Evolutionary conservation across 352 stramenopile genomes (phyloP), one percentile per base, ranked within the genome.

Genomic region (Globisporangium paroecandrum): DNA sequence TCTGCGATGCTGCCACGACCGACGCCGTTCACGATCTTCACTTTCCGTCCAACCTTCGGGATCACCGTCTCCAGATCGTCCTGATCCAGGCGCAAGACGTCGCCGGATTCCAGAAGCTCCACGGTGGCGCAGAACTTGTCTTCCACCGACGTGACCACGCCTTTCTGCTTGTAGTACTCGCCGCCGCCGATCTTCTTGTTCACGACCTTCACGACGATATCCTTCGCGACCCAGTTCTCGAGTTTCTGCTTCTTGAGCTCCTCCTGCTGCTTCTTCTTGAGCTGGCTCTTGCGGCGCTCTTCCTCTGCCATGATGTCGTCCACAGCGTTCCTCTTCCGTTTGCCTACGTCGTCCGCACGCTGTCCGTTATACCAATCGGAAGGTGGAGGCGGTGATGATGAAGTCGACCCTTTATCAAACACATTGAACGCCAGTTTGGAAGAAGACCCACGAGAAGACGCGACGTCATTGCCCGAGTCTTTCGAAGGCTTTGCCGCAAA

Each of bases 171-270:
- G 83, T 96, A 97, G 72, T 95, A 97, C 12, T 70, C 75, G 27
- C 95, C 93, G 20, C 86, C 81, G 2, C 83, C 89, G 4, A 98
- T 74, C 41, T 91, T 94, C 76, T 98, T 97, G 69, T 97, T 97
- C 64, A 97, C 87, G 46, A 99, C 83, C 66, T 98, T 98, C 29
- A 99, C 95, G 4, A 98, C 72, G 66, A 99, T 98, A 29, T 89
- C 82, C 36, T 70, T 83, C 1, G 85, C 77, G 38, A 99, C 66
- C 97, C 97, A 99, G 72, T 98, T 85, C 55, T 97, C 91, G 46
- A 94, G 89, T 22, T 77, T 71, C 53, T 82, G 77, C n/a, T 62
- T 67, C 41, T 68, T 68, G 22, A 62, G 63, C 47, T 85, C 77
- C 0, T 85, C 73, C 27, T 89, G 71, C 27, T 81, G 49, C 34